Base-by-base conservation (phyloP, 495 filamentous ascomycete genomes). In the Trichocladium uniseriatum region DNA sequence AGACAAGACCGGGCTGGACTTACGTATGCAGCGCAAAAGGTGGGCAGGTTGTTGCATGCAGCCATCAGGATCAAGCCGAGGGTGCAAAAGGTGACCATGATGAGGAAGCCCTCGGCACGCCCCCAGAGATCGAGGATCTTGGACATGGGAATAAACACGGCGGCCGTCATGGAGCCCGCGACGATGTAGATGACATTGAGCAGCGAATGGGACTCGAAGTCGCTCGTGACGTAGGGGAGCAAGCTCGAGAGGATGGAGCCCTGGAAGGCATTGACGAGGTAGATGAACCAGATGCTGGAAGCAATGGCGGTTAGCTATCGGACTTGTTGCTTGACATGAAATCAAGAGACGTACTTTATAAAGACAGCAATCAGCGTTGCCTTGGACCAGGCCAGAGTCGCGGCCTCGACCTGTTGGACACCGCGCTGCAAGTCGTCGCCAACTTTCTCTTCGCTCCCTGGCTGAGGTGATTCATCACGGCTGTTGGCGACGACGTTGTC, bases 121-220 rank as follows among this genome's bases (percentile, higher is more conserved):
- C 64, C 64, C 51, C 64, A 61, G 7, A 63, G 44, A 39, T 67
- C 62, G 32, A 61, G 51, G 28, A 63, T 53, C 44, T 65, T 65
- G 53, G 64, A 55, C 18, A 63, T 51, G 40, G 64, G 56, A 20
- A 61, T 61, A 24, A 57, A 59, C 44, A 54, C 43, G 39, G 57
- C 62, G 4, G 56, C 60, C 16, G 52, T 18, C 35, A 55, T 38
- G 31, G 42, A 18, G 41, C 38, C 41, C 34, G 57, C 47, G 6
- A 81, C 68, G 51, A 79, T 66, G 49, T 66, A 69, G 49, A 78
- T 73, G 34, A 72, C 67, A 14, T 70, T 69, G 34, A 79, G 57
- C 37, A 79, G 57, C 15, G 76, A 79, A 53, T 81, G 78, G 1
- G 63, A 57, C 9, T 68, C 54, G 51, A 77, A 81, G n/a, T 67